Base-by-base conservation (phyloP, 176 grass and related monocot species). In the Triticum monococcum region DNA sequence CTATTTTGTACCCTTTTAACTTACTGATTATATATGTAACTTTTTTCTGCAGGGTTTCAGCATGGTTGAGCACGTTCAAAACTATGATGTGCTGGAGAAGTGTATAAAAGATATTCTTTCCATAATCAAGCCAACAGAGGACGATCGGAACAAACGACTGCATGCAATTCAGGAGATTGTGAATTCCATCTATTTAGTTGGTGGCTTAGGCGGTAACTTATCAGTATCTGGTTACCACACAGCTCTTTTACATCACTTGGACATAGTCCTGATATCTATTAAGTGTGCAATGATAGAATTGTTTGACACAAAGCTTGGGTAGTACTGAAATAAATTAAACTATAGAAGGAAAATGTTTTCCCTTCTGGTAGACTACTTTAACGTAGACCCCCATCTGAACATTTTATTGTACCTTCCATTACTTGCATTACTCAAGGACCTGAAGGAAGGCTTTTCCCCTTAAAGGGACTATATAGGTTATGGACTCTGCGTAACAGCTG, bases 61-160 rank as follows among this genome's bases (percentile, higher is more conserved):
- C 43, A 90, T 87, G 84, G 18, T 7, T 65, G 64, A 83, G 70
- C 38, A 17, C 33, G 57, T 38, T 35, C 40, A 5, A 31, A 76
- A 20, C 57, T 75, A 80, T 35, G 50, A 62, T 84, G 69, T 93
- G 48, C 77, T 91, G 52, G 62, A 85, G 8, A 64, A 72, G 40
- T 93, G 89, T 79, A 65, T 91, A 77, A 73, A 82, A 77, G 89
- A 93, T n/a, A 91, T 97, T 69, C 89, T 97, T 33, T 78, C 89
- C 76, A 30, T 72, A 57, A 95, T 97, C 77, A 95, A 95, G 79
- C 95, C 92, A 18, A 86, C 17, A 16, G 82, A 92, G 48, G 57
- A 56, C 61, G 95, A 97, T 73, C 57, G 3, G 71, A 66, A 30
- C 23, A 86, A 75, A 70, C 78, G 92, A 13, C 14, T 90, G 45